These are phyloP conservation scores for Furculomyces boomerangus DNA, from an alignment of 371 early-diverging fungal genomes.

Conservation along the genomic window DNA sequence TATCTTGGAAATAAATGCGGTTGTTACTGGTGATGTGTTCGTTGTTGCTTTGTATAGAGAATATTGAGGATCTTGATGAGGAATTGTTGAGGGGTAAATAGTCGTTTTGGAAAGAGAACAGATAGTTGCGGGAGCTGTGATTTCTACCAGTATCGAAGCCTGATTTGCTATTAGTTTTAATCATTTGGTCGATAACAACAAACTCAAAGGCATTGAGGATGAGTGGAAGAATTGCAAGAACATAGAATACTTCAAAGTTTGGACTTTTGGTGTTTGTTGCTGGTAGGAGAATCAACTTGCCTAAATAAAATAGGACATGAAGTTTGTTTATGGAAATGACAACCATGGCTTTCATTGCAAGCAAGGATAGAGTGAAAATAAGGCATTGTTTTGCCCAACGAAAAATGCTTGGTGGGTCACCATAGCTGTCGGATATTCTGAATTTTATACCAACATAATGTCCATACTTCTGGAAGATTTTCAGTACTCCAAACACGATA, in stretches of 20 bases:
- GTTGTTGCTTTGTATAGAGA: no score
- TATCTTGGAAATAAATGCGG: no score
- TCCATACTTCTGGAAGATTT: slow-evolving; percentile 7
- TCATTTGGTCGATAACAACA: slow-evolving; percentile 25
- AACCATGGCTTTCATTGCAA: slow-evolving; percentile 22
- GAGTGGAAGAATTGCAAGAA: slow-evolving; percentile 25
- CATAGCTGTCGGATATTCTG: slow-evolving; percentile 22
- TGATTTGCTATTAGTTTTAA: no score
- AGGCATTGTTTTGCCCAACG: slow-evolving; percentile 21
- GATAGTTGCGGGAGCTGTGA: no score
- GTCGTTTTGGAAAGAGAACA: no score
- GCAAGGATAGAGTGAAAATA: slow-evolving; percentile 17
- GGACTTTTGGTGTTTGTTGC: slow-evolving; percentile 13
- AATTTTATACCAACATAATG: slow-evolving; percentile 4
- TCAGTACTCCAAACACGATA: slow-evolving; percentile 15
- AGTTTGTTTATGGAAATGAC: slow-evolving; percentile 12
- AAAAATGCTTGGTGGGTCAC: slow-evolving; percentile 17
- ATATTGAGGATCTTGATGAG: no score
- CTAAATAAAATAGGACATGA: slow-evolving; percentile 15
- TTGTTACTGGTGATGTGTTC: no score
- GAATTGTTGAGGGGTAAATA: no score
- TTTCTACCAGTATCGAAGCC: no score
- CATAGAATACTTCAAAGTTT: slow-evolving; percentile 21
- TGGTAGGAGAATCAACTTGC: slow-evolving; percentile 19
- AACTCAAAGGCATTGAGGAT: slow-evolving; percentile 24